A percentile compares a stretch with the other conserved stretches of the same genome.
phyloP scores from a whole-genome alignment of 176 grass and related monocot genomes.

The Phragmites australis region DNA sequence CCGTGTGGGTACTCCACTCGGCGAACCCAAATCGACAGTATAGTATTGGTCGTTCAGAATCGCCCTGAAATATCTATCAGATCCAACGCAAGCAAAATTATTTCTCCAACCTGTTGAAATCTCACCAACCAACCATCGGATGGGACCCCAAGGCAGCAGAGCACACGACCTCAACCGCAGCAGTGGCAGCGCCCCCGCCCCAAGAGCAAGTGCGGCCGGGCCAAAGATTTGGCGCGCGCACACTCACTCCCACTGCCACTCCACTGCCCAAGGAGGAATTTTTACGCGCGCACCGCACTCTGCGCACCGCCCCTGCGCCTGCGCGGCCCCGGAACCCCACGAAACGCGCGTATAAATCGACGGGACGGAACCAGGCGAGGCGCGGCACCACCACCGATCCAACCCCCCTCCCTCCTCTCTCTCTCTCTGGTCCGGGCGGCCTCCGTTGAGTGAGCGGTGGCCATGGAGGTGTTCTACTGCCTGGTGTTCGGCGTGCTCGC shows the following conservation, averaged over 20 bases:
- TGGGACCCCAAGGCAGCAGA: too few relatives aligned
- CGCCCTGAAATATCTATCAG: too few relatives aligned
- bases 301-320: not conserved
- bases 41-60: too few relatives aligned
- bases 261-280: not conserved
- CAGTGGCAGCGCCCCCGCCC: too few relatives aligned
- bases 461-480: conserved; percentile 95
- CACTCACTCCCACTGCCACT: conserved; percentile 1
- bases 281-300: not conserved
- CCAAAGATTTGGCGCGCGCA: conserved; percentile 48
- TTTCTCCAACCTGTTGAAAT: too few relatives aligned
- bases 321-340: not conserved
- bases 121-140: too few relatives aligned
- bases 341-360: conserved; percentile 43
- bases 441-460: not conserved
- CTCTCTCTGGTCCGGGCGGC: not conserved
- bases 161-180: too few relatives aligned
- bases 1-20: too few relatives aligned
- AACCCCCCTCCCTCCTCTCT: not conserved
- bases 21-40: too few relatives aligned
- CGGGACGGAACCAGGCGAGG: not conserved
- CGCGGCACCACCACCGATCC: conserved; percentile 11
- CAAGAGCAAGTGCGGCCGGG: conserved; percentile 21
- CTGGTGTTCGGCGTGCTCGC: conserved; percentile 68
- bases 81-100: too few relatives aligned